Evolutionary conservation across 1,284 basidiomycete species (phyloP).

Genomic region (Marasmius oreades): DNA sequence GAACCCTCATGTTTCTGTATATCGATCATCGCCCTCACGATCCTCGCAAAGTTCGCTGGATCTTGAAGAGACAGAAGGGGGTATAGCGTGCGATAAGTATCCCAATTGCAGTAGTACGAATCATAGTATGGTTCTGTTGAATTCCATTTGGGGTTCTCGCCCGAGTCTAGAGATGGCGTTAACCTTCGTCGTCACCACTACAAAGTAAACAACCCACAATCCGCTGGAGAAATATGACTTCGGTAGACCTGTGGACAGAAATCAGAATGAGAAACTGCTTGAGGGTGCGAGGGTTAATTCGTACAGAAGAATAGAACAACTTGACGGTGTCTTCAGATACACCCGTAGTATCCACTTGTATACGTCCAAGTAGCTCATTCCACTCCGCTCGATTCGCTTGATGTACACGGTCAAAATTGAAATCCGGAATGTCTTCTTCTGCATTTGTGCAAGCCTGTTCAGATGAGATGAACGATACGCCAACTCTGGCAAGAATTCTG

Average conservation of each 20-base stretch:
- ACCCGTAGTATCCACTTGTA: slow-evolving; percentile 49
- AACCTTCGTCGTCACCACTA: not conserved
- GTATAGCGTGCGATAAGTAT: slow-evolving; percentile 59
- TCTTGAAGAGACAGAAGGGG: slow-evolving; percentile 61
- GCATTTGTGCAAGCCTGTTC: slow-evolving; percentile 59
- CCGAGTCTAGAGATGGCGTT: slow-evolving; percentile 42
- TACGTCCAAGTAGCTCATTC: slow-evolving; percentile 52
- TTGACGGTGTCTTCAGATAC: slow-evolving; percentile 47
- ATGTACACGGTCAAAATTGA: slow-evolving; percentile 48
- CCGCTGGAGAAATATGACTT: slow-evolving; percentile 64
- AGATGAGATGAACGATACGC: slow-evolving; percentile 58
- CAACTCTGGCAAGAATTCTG: slow-evolving; percentile 49
- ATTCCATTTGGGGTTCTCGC: slow-evolving; percentile 49
- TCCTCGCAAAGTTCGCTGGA: slow-evolving; percentile 49
- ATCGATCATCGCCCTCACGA: slow-evolving; percentile 61
- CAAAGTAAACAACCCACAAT: slow-evolving; percentile 38
- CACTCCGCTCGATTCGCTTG: slow-evolving; percentile 42
- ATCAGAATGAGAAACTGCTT: slow-evolving; percentile 3
- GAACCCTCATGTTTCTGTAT: slow-evolving; percentile 64
- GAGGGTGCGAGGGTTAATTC: slow-evolving; percentile 32
- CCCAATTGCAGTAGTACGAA: slow-evolving; percentile 73
- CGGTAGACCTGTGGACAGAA: slow-evolving; percentile 46
- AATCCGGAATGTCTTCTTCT: slow-evolving; percentile 57
- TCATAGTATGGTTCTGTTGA: slow-evolving; percentile 51
- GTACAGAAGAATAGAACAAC: slow-evolving; percentile 58